Evolutionary conservation across 345 rosid species (phyloP).

Genomic region (Mallotus nudiflorus): DNA sequence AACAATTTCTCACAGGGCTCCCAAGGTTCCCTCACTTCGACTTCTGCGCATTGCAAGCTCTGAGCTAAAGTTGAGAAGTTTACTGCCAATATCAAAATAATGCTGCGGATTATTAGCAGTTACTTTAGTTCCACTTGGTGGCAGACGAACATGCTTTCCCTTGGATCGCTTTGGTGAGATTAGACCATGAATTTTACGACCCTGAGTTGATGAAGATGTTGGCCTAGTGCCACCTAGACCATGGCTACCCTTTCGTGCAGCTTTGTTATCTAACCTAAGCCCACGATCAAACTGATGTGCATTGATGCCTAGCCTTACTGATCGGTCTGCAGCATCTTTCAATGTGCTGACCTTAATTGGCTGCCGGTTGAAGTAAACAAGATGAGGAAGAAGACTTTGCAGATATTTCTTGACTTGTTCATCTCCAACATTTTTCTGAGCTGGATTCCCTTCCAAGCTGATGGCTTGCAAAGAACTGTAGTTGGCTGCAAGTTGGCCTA

Average conservation of each 20-base stretch:
- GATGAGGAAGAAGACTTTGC: constrained; percentile 75
- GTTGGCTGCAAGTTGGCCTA: constrained; percentile 97
- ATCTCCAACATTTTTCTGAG: constrained; percentile 94
- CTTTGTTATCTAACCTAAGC: constrained; percentile 61
- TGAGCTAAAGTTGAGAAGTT: constrained; percentile 42
- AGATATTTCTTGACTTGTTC: constrained; percentile 84
- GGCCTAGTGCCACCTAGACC: constrained; percentile 41
- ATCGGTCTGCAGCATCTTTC: constrained; percentile 67
- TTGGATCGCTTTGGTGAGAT: constrained; percentile 47
- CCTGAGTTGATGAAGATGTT: constrained; percentile 45
- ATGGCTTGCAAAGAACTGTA: constrained; percentile 90
- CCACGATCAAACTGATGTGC: constrained; percentile 61
- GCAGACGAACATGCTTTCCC: constrained; percentile 56
- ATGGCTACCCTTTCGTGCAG: constrained; percentile 57
- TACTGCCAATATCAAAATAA: constrained; percentile 46
- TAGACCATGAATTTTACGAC: constrained; percentile 41
- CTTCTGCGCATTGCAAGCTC: constrained; percentile 64
- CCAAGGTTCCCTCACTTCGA: constrained; percentile 64
- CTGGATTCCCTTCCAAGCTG: constrained; percentile 97
- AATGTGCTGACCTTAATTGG: constrained; percentile 50
- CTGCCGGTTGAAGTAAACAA: constrained; percentile 81
- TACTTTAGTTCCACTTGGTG: constrained; percentile 55
- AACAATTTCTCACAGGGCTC: constrained; percentile 4
- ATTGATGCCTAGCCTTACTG: constrained; percentile 60
- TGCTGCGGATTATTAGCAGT: constrained; percentile 36